Base-by-base conservation (phyloP, 1,139 yeast species). In the Debaryomyces coudertii region DNA sequence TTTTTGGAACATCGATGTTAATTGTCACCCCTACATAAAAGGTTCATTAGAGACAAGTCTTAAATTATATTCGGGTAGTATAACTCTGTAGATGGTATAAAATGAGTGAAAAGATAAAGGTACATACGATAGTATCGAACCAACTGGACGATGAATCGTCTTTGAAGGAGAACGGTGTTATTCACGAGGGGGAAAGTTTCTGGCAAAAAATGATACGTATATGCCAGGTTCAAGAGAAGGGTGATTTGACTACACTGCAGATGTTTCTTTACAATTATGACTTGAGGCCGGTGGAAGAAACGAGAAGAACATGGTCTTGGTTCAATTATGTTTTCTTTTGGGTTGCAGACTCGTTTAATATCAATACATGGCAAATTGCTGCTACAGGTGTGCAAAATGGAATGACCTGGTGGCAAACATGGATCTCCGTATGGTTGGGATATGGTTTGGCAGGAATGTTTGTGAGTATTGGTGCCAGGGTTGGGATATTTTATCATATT, bases 311-410 rank as follows among this genome's bases (percentile, higher is more conserved):
- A 22, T 89, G 96, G 96, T 71, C 80, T 25, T 87, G 95, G 95
- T 84, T 75, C 63, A 87, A 87, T 60, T 89, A 71, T 61, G 83
- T 85, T 7, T 83, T 80, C 51, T 87, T 87, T 57, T 89, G 96
- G 96, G 66, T 88, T 47, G 90, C 96, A 1, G 96, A 88, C 61
- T 82, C 95, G 22, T 87, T 90, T 69, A 89, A 89, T 63, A 83
- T 90, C 57, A 88, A 87, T 61, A 88, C 96, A 8, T 89, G 95
- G 92, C 92, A 87, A 69, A 88, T 90, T 58, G 96, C 95, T 5
- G 83, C 93, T 3, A 85, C 95, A 1, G 95, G 95, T 53, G 71
- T 74, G 24, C 85, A 85, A 48, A 73, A 72, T 45, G 77, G 79
- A 35, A 70, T 89, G 67, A 80, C 84, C 14, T 88, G 95, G 95